Percentiles rank a stretch among this genome's conserved stretches.
Conservation (phyloP, 2,329 filamentous ascomycete genomes). For the Fusarium agapanthi region DNA sequence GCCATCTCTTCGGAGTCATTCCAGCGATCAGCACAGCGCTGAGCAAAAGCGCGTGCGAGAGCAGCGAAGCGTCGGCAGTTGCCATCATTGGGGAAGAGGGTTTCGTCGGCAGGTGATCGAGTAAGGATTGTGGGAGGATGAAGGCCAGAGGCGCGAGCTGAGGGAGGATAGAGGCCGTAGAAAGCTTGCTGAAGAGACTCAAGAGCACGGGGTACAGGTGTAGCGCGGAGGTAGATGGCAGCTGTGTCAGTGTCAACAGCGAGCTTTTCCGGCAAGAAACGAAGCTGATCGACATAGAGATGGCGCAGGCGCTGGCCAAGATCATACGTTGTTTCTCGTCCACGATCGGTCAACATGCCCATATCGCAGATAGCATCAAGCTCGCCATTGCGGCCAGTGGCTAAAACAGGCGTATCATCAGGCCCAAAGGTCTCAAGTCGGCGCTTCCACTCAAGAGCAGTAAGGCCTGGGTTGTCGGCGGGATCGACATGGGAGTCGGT, state of each 20-base stretch:
- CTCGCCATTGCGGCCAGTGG: slow-evolving; percentile 72
- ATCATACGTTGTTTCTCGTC: slow-evolving; percentile 74
- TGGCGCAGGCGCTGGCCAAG: slow-evolving; percentile 73
- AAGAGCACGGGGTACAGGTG: slow-evolving; percentile 77
- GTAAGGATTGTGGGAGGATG: slow-evolving; percentile 72
- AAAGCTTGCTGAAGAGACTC: slow-evolving; percentile 82
- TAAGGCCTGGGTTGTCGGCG: slow-evolving; percentile 46
- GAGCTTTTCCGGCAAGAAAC: slow-evolving; percentile 72
- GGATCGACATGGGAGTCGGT: slow-evolving; percentile 44
- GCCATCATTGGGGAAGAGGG: slow-evolving; percentile 80
- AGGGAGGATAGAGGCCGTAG: slow-evolving; percentile 75
- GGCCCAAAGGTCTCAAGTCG: slow-evolving; percentile 83
- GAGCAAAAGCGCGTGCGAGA: slow-evolving; percentile 74
- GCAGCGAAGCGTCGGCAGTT: slow-evolving; percentile 77
- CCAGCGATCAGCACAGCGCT: slow-evolving; percentile 76
- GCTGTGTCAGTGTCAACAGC: slow-evolving; percentile 62
- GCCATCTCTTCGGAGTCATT: slow-evolving; percentile 82
- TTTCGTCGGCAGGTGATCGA: slow-evolving; percentile 74
- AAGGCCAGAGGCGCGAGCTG: slow-evolving; percentile 56
- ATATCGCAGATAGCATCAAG: slow-evolving; percentile 84
- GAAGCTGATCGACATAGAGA: slow-evolving; percentile 79
- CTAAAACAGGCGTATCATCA: slow-evolving; percentile 74
- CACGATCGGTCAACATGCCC: slow-evolving; percentile 79
- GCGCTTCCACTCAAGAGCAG: slow-evolving; percentile 68
- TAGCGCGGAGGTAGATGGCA: slow-evolving; percentile 77